Evolutionary conservation across 2,329 filamentous ascomycete species (phyloP).

Genomic region (Blastomyces silverae): DNA sequence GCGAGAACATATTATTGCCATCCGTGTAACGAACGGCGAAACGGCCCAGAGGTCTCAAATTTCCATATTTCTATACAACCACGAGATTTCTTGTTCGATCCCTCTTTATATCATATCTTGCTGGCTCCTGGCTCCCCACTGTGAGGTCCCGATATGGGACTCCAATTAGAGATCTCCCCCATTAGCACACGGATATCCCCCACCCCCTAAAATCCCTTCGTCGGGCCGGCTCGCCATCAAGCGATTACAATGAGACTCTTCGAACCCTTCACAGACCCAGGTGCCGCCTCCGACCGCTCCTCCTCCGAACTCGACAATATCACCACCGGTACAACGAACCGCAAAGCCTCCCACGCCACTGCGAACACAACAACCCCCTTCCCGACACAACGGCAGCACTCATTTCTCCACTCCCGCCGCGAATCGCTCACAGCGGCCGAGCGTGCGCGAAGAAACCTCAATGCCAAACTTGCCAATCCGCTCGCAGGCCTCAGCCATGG

Average conservation of each 20-base stretch:
- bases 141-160: constrained; percentile 10
- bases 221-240: not conserved
- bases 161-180: not conserved
- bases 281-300: constrained; percentile 15
- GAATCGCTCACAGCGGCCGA: constrained; percentile 33
- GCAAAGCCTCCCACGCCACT: constrained; percentile 13
- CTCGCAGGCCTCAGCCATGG: constrained; percentile 45
- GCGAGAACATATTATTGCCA: not conserved
- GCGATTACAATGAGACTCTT: constrained; percentile 6
- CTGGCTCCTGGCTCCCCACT: not conserved
- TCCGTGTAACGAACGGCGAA: not conserved
- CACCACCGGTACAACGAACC: constrained; percentile 12
- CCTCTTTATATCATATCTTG: not conserved
- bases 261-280: not conserved
- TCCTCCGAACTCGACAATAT: constrained; percentile 19
- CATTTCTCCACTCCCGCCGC: constrained; percentile 16
- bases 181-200: constrained; percentile 1
- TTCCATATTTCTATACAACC: not conserved
- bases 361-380: constrained; percentile 12
- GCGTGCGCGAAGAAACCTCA: constrained; percentile 37
- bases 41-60: not conserved
- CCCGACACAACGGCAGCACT: constrained; percentile 16
- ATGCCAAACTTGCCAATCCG: constrained; percentile 50
- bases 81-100: not conserved
- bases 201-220: not conserved